A percentile compares a stretch with the other conserved stretches of the same genome.
phyloP scores from a whole-genome alignment of 768 basidiomycete genomes.

The Lactifluus hygrophoroides region DNA sequence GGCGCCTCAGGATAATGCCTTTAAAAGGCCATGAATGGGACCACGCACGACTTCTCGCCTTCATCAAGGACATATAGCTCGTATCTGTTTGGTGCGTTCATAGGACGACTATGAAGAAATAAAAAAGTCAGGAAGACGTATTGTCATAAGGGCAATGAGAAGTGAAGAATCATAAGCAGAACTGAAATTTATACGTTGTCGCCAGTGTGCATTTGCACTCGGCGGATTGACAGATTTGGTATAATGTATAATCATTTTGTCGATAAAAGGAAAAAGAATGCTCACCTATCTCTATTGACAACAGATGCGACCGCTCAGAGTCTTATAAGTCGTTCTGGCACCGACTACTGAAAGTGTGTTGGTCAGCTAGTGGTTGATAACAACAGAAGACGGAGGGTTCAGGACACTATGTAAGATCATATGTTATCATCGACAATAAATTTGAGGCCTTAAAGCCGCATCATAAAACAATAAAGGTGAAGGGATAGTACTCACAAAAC shows the following conservation, averaged over 20 bases:
- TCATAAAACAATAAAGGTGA: slow-evolving; percentile 32
- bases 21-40: neutral
- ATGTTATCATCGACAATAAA: slow-evolving; percentile 56
- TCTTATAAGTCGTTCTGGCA: neutral
- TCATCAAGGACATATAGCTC: slow-evolving; percentile 90
- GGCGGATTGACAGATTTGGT: slow-evolving; percentile 50
- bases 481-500: slow-evolving; percentile 16
- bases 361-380: neutral
- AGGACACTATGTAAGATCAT: slow-evolving; percentile 48
- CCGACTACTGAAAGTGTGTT: neutral
- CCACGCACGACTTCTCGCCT: slow-evolving; percentile 84
- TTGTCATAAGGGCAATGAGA: neutral
- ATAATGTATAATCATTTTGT: slow-evolving; percentile 29
- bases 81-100: slow-evolving; percentile 94
- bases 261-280: neutral
- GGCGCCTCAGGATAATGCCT: slow-evolving; percentile 12
- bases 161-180: slow-evolving; percentile 20
- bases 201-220: slow-evolving; percentile 29
- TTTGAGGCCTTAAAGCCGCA: slow-evolving; percentile 40
- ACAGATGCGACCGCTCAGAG: slow-evolving; percentile 5
- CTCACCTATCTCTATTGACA: slow-evolving; percentile 1
- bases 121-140: neutral
- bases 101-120: slow-evolving; percentile 25
- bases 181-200: slow-evolving; percentile 23
- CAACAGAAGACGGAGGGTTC: slow-evolving; percentile 26